Base-by-base conservation (phyloP, 176 grass and related monocot species). In the Juncus inflexus region DNA sequence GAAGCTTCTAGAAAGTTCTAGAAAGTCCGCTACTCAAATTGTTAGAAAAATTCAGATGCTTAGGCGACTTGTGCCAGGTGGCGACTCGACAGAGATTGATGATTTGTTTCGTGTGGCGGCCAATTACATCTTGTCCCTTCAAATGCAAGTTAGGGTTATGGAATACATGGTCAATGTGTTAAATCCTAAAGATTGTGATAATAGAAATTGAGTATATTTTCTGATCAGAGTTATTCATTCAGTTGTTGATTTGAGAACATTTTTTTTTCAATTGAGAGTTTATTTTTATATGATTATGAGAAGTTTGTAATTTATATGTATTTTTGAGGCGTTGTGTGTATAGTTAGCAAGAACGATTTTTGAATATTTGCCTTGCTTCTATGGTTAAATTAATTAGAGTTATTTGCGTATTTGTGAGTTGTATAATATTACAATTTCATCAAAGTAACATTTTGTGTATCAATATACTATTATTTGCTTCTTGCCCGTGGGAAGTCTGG, bases 121-220 rank as follows among this genome's bases (percentile, higher is more conserved):
- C 1, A 16, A 58, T 59, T 71, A 71, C 52, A 71, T 71, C 55
- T 59, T 71, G 9, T 58, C 68, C 40, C 68, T 71, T 59, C 68
- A 71, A 71, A 71, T 71, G 68, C 55, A 71, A 71, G 68, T 71
- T 52, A 71, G 68, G 53, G 68, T 71, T 60, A 71, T 71, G 68
- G 68, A 71, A 12, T 60, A 6, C 43, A 71, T 71, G 68, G 54
- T 71, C 8, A 71, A 43, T 41, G 58, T 45, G 68, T 71, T 47
- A 42, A 71, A 52, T 28, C 68, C 68, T 0, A 37, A 58, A 58
- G 68, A 71, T 60, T 52, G 53, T 71, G 68, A 71, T 71, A 58
- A 71, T 59, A 57, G 37, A 71, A 55, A 14, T 51, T 58, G 42
- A 68, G 5, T 55, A 14, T 4, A 56, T 58, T 42, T 60, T 43